A percentile compares a stretch with the other conserved stretches of the same genome.
These are phyloP conservation scores for Erythrobasidium hasegawianum DNA, from an alignment of 1,284 basidiomycete species.

Conservation along the genomic window DNA sequence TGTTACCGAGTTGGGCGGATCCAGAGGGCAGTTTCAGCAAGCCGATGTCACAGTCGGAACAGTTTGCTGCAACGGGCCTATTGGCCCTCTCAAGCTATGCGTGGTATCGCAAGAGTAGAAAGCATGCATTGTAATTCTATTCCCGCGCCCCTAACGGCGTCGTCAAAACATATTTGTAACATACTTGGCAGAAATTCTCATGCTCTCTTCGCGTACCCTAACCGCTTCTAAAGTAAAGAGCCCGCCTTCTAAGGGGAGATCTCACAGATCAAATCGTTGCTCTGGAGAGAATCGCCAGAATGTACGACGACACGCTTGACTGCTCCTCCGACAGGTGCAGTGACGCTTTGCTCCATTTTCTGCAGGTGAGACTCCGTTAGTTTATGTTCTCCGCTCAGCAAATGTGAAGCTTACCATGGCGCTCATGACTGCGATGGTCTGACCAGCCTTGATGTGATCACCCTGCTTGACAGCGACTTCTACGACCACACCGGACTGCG, in stretches of 20 bases:
- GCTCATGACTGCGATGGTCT: slow-evolving; percentile 77
- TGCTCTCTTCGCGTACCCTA: neutral
- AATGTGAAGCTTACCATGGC: slow-evolving; percentile 58
- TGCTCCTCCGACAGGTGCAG: slow-evolving; percentile 19
- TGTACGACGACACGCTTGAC: slow-evolving; percentile 25
- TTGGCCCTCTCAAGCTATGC: too few species aligned
- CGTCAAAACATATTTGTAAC: too few species aligned
- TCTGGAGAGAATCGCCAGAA: slow-evolving; percentile 6
- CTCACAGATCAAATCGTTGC: slow-evolving; percentile 43
- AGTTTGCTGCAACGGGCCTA: too few species aligned
- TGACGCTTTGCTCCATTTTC: slow-evolving; percentile 60
- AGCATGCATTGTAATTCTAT: too few species aligned
- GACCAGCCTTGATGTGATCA: slow-evolving; percentile 94
- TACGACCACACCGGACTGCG: slow-evolving; percentile 83
- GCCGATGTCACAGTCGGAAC: too few species aligned
- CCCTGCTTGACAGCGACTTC: slow-evolving; percentile 97
- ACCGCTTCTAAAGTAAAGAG: neutral
- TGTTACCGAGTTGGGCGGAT: neutral
- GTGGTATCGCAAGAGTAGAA: too few species aligned
- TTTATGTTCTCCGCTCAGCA: too few species aligned
- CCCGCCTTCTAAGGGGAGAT: slow-evolving; percentile 20
- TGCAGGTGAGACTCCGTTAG: slow-evolving; percentile 56
- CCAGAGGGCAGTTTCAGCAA: too few species aligned
- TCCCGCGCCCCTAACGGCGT: too few species aligned
- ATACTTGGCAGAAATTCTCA: too few species aligned